Percentiles rank a stretch among this genome's conserved stretches.
Conservation (phyloP, 2,329 filamentous ascomycete genomes). For the Verticillium longisporum region DNA sequence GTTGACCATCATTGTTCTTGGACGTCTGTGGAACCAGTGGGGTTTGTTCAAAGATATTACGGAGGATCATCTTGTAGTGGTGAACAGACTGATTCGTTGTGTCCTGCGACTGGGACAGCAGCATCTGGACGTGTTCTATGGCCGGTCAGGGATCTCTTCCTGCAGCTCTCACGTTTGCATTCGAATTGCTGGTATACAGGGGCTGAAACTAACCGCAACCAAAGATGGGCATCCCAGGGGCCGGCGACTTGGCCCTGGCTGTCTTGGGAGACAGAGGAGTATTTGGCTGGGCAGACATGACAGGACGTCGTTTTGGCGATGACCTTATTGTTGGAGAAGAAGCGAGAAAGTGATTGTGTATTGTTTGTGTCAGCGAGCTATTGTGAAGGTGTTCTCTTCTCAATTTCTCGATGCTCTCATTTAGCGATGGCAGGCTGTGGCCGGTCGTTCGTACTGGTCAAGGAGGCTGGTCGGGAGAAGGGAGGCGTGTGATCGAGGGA, state of each 20-base stretch:
- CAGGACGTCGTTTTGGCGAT: background rate
- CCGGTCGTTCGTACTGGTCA: background rate
- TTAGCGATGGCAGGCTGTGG: too few relatives aligned
- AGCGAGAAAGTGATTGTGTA: background rate
- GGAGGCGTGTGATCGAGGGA: background rate
- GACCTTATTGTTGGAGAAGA: background rate
- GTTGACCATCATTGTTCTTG: conserved; percentile 47
- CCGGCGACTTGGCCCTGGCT: conserved; percentile 52
- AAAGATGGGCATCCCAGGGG: conserved; percentile 52
- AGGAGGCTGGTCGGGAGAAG: background rate
- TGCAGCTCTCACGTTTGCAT: conserved; percentile 3
- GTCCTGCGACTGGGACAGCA: conserved; percentile 55
- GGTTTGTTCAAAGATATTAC: conserved; percentile 62
- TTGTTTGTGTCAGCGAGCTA: background rate
- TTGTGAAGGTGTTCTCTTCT: too few relatives aligned
- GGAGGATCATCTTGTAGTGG: conserved; percentile 66
- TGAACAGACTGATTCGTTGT: conserved; percentile 62
- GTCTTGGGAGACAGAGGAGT: conserved; percentile 49
- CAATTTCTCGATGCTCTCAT: too few relatives aligned
- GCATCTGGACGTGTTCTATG: conserved; percentile 64
- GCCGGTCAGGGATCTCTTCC: conserved; percentile 3
- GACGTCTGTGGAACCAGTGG: conserved; percentile 60
- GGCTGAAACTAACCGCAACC: conserved; percentile 53
- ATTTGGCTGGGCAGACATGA: conserved; percentile 39
- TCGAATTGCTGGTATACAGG: background rate